Evolutionary conservation across 176 grass and related monocot genomes (phyloP).

Genomic region (Saccharum spontaneum): DNA sequence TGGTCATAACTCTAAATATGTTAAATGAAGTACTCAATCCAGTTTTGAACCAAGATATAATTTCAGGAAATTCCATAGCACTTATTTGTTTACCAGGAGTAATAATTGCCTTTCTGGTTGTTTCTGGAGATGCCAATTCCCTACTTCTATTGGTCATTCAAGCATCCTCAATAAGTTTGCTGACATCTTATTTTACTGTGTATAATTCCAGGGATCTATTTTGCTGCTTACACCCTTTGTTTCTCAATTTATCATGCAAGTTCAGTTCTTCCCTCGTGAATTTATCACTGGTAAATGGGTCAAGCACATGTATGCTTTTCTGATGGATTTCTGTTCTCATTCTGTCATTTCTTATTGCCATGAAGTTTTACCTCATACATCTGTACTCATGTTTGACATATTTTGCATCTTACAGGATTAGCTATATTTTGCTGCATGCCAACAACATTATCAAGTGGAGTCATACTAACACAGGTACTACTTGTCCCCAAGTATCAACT

Average conservation of each 20-base stretch:
- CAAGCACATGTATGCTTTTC: slow-evolving; percentile 1
- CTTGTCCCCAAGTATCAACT: neutral
- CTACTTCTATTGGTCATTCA: slow-evolving; percentile 11
- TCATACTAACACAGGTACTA: slow-evolving; percentile 70
- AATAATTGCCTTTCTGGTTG: slow-evolving; percentile 32
- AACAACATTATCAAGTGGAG: slow-evolving; percentile 91
- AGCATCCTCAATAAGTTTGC: neutral
- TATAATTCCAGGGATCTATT: slow-evolving; percentile 68
- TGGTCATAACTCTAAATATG: slow-evolving; percentile 8
- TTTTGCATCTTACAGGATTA: slow-evolving; percentile 62
- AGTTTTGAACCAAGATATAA: slow-evolving; percentile 17
- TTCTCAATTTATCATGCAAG: slow-evolving; percentile 63
- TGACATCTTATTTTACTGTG: slow-evolving; percentile 30
- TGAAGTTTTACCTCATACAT: neutral
- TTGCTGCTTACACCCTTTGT: slow-evolving; percentile 76
- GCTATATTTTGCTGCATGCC: slow-evolving; percentile 97
- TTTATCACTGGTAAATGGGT: slow-evolving; percentile 80
- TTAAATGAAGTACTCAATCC: neutral
- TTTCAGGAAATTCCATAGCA: slow-evolving; percentile 16
- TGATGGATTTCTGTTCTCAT: slow-evolving; percentile 16
- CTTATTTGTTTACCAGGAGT: neutral
- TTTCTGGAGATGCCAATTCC: slow-evolving; percentile 21
- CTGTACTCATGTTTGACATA: neutral
- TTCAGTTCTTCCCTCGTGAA: slow-evolving; percentile 74
- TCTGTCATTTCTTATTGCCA: slow-evolving; percentile 16